Percentiles rank a stretch among this genome's conserved stretches.
Conservation (phyloP, 352 stramenopile genomes). For the Pythium angustatum region DNA sequence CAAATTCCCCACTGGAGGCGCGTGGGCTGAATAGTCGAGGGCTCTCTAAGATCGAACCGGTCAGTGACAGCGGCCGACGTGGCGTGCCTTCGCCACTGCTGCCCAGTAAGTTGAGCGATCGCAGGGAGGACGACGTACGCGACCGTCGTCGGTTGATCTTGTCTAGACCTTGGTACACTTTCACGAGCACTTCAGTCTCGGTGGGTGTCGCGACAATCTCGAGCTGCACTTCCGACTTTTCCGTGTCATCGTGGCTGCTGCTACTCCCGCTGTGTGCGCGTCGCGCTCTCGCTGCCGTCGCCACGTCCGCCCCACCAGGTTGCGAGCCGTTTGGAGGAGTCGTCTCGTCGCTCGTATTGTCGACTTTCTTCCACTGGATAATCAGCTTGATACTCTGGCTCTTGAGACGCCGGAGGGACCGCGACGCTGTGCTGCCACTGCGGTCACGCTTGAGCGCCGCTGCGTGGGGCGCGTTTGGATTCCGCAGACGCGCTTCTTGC, state of each 20-base stretch:
- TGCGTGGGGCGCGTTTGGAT: slow-evolving; percentile 25
- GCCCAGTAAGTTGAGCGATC: slow-evolving; percentile 48
- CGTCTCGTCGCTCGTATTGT: slow-evolving; percentile 2
- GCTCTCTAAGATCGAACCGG: slow-evolving; percentile 56
- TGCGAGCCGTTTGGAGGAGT: background rate
- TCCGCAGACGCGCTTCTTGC: slow-evolving; percentile 58
- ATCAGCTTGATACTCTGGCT: slow-evolving; percentile 68
- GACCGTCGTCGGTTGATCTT: slow-evolving; percentile 76
- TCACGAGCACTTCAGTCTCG: slow-evolving; percentile 68
- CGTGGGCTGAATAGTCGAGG: slow-evolving; percentile 40
- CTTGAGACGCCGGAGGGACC: slow-evolving; percentile 21
- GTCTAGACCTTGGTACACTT: slow-evolving; percentile 67
- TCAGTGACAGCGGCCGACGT: slow-evolving; percentile 52
- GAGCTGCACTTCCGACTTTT: slow-evolving; percentile 35
- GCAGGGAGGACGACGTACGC: slow-evolving; percentile 61
- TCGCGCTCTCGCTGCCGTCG: background rate
- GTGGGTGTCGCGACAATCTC: slow-evolving; percentile 73
- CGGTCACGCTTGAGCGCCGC: slow-evolving; percentile 24
- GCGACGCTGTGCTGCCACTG: slow-evolving; percentile 37
- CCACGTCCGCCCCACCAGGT: background rate
- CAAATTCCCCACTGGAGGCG: slow-evolving; percentile 27
- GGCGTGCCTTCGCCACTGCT: slow-evolving; percentile 33
- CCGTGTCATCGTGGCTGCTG: slow-evolving; percentile 12
- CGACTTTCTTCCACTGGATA: slow-evolving; percentile 60
- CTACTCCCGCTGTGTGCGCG: slow-evolving; percentile 6